phyloP scores from a whole-genome alignment of 1,284 basidiomycete species.

The Cryptococcus sp. region DNA sequence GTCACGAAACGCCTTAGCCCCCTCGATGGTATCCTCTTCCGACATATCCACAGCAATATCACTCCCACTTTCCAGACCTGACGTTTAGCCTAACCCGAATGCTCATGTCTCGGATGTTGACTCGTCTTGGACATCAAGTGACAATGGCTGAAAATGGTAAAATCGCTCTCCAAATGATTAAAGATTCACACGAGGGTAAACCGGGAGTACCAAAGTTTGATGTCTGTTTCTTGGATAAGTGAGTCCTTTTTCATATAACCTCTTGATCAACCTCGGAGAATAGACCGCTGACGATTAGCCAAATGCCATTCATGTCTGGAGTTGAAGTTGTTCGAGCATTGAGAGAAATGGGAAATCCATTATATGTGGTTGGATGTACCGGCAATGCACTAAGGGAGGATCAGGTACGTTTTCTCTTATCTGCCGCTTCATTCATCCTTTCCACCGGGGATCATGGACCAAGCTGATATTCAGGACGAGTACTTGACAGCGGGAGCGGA shows the following conservation, averaged over 20 bases:
- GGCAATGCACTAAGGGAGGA: constrained; percentile 65
- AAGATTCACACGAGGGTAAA: constrained; percentile 20
- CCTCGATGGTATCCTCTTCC: too few species aligned
- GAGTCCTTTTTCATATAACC: constrained; percentile 8
- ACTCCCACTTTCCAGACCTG: background rate
- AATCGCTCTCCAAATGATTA: constrained; percentile 69
- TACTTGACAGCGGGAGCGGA: constrained; percentile 73
- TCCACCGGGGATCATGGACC: background rate
- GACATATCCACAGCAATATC: background rate
- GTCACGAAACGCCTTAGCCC: too few species aligned
- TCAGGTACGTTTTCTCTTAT: constrained; percentile 21
- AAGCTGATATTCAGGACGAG: constrained; percentile 55
- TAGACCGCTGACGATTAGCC: constrained; percentile 16
- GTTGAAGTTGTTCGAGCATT: constrained; percentile 65
- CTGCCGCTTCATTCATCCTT: background rate
- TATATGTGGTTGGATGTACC: constrained; percentile 67
- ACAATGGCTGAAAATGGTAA: constrained; percentile 82
- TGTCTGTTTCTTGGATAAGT: constrained; percentile 76
- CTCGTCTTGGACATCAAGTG: constrained; percentile 70
- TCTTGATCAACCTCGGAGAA: background rate
- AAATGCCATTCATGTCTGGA: constrained; percentile 69
- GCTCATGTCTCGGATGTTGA: constrained; percentile 75
- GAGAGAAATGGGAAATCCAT: constrained; percentile 60
- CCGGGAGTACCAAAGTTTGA: constrained; percentile 53
- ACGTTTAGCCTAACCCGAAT: constrained; percentile 64